Evolutionary conservation across 306 rosid species (phyloP), one percentile per base, ranked within the genome.

Genomic region (Citrullus colocynthis): DNA sequence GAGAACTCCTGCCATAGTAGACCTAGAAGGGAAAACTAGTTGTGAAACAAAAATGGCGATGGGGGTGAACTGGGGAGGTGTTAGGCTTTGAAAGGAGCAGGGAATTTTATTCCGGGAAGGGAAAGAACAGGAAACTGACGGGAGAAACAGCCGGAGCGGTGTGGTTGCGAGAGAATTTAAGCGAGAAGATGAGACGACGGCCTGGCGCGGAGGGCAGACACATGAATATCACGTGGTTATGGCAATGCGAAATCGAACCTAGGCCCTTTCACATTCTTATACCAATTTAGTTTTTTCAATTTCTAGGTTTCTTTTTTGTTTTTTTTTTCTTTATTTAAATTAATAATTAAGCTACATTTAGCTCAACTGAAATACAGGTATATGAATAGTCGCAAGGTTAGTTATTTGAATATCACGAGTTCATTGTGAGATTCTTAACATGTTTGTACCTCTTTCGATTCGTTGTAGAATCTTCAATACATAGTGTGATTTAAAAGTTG

Each of bases 1-100:
- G 76, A 86, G 71, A 79, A 84, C 78, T 76, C 88, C 87, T 70
- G 95, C 95, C 98, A 92, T 91, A 83, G 75, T 74, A 39, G 34
- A 67, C 75, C 70, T 67, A 67, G 36, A 67, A 11, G 4, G 9
- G 20, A 10, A 20, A 42, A 15, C 3, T 42, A 11, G 74, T 2
- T 42, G 16, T 66, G 14, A 39, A 37, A 18, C 24, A 9, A 66
- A n/a, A 39, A 41, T 10, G 49, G 44, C 1, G 28, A 20, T 41
- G 59, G n/a, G 48, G 77, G 32, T 48, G 17, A 72, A 72, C 28
- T 73, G 61, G 12, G 34, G 77, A 52, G 15, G 15, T 8, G 16
- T 51, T 51, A 30, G 61, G 60, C 55, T 73, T 72, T 73, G 77
- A 28, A 48, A 3, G 77, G 41, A 52, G 7, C 13, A 2, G 44